Evolutionary conservation across 1,139 yeast species (phyloP), one percentile per base, ranked within the genome.

Genomic region (Hyphopichia wangnamkhiaoensis): DNA sequence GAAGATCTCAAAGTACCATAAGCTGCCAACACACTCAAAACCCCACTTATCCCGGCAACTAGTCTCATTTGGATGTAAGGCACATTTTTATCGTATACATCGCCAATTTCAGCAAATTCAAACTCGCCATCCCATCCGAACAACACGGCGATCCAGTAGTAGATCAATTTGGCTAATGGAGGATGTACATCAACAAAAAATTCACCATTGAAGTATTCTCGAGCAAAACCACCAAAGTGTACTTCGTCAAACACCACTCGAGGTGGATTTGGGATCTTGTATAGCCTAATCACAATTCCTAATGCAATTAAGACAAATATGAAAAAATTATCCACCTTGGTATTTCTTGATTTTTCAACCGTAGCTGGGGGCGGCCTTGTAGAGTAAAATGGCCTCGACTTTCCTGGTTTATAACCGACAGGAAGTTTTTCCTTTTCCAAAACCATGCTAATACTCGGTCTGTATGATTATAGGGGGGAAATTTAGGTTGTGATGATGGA

Each of bases 171-270:
- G 5, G 67, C 74, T 31, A 84, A 61, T 2, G 91, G 90, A 0
- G 91, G 90, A 40, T 82, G 79, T 2, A 73, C 68, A 46, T 79
- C 85, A 14, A 81, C 54, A 52, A 79, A 82, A 48, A 78, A 83
- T 32, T 74, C 69, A n/a, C 89, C 87, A 31, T 65, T 65, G 45
- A 71, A 61, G 63, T 85, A 88, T 43, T 76, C 72, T 41, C 54
- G 44, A 2, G 59, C 61, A 45, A 58, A 65, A 7, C 63, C 60
- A 6, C 69, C 68, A 37, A 71, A 64, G 58, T 84, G 90, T 36
- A 82, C 90, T 62, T 93, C 98, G 68, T 93, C 98, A 59, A 93
- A 93, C 25, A 93, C 97, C 35, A 93, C 96, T 31, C 87, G 77
- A 47, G 79, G 64, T 14, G 98, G 98, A 43, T 69, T 60, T 34